Percentiles rank a stretch among this genome's conserved stretches.
phyloP scores from a whole-genome alignment of 2,329 filamentous ascomycete genomes.

The Apiospora rasikravindrae region DNA sequence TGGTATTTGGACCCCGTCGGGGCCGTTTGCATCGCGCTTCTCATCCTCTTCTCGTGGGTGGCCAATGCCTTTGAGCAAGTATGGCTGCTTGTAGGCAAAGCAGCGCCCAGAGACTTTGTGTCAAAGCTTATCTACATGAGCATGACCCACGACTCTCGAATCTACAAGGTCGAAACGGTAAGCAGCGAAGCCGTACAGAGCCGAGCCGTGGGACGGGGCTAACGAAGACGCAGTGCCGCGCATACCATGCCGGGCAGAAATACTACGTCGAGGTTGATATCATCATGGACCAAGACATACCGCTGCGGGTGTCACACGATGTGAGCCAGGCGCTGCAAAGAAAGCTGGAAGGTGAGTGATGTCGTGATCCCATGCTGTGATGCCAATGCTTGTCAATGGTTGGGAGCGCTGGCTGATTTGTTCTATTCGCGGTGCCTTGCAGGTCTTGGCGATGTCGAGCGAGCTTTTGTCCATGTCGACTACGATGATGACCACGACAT shows the following conservation, averaged over 20 bases:
- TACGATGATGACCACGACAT: constrained; percentile 49
- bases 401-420: constrained; percentile 18
- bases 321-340: constrained; percentile 64
- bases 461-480: constrained; percentile 53
- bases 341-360: constrained; percentile 58
- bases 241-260: constrained; percentile 65
- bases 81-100: constrained; percentile 65
- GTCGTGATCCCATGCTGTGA: neutral
- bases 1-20: constrained; percentile 69
- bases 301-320: constrained; percentile 63
- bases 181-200: constrained; percentile 23
- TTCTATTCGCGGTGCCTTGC: neutral
- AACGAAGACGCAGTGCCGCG: constrained; percentile 49
- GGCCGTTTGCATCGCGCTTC: constrained; percentile 63
- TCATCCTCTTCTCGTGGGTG: constrained; percentile 67
- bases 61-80: constrained; percentile 66
- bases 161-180: constrained; percentile 63
- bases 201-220: constrained; percentile 14
- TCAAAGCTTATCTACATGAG: constrained; percentile 61
- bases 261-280: constrained; percentile 69
- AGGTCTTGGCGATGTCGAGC: constrained; percentile 43
- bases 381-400: neutral
- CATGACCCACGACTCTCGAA: constrained; percentile 58
- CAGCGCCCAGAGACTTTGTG: constrained; percentile 62
- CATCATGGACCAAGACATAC: constrained; percentile 61